phyloP scores from a whole-genome alignment of 768 basidiomycete genomes.

The Trametes maxima region DNA sequence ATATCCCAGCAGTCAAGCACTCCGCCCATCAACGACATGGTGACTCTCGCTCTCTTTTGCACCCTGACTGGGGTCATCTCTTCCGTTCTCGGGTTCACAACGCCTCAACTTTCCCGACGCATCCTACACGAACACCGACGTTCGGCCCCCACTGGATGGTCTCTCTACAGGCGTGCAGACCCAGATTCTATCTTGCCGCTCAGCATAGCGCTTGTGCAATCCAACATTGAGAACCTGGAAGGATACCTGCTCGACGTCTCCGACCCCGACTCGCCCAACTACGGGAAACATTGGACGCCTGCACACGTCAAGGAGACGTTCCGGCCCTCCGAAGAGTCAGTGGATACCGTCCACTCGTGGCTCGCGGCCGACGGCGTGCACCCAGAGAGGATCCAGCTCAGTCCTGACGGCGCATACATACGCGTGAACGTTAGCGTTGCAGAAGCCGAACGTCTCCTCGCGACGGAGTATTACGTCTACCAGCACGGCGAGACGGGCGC shows the following conservation, averaged over 20 bases:
- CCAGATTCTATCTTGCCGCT: conserved; percentile 43
- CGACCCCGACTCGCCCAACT: conserved; percentile 50
- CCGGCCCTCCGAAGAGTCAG: conserved; percentile 43
- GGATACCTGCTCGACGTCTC: conserved; percentile 49
- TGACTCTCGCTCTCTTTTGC: background rate
- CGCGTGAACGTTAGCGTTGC: conserved; percentile 40
- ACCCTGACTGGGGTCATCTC: background rate
- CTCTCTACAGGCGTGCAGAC: conserved; percentile 38
- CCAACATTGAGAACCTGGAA: conserved; percentile 47
- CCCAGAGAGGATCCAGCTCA: conserved; percentile 29
- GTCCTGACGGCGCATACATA: conserved; percentile 47
- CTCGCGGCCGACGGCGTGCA: conserved; percentile 29
- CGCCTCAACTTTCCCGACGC: conserved; percentile 1
- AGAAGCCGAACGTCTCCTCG: conserved; percentile 48
- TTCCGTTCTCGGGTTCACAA: background rate
- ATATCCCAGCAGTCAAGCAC: background rate
- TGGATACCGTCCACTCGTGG: conserved; percentile 47
- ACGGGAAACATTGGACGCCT: conserved; percentile 52
- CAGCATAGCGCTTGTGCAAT: conserved; percentile 51
- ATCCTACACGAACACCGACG: conserved; percentile 3
- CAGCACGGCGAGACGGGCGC: conserved; percentile 52
- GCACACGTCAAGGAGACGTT: conserved; percentile 47
- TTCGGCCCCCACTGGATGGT: conserved; percentile 39
- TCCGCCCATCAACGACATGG: background rate
- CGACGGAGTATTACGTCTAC: conserved; percentile 59